Conservation (phyloP, 176 grass and related monocot species). For the Eleusine indica region DNA sequence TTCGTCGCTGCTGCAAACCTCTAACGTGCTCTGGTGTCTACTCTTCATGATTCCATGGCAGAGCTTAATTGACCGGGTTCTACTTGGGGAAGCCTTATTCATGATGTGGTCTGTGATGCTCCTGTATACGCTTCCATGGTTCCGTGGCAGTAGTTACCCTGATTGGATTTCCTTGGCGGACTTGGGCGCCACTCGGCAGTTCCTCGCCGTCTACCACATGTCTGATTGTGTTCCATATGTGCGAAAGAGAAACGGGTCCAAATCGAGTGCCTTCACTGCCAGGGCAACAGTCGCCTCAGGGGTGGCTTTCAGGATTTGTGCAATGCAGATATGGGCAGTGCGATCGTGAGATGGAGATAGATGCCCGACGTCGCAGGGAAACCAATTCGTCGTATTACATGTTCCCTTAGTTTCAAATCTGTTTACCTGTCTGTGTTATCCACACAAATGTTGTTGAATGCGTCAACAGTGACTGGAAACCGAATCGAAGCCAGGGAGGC, state of each 20-base stretch:
- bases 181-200: slow-evolving; percentile 1
- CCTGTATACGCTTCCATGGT: slow-evolving; percentile 20
- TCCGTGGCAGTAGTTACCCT: slow-evolving; percentile 12
- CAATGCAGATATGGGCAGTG: neutral
- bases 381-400: slow-evolving; percentile 21
- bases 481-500: neutral
- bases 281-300: neutral
- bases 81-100: neutral
- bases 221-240: neutral
- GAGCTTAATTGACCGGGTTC: neutral
- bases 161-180: neutral
- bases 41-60: neutral
- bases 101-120: neutral
- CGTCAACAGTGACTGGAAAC: slow-evolving; percentile 22
- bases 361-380: slow-evolving; percentile 48
- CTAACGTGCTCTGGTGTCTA: neutral
- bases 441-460: neutral
- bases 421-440: too few relatives aligned
- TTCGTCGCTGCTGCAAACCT: neutral
- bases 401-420: too few relatives aligned
- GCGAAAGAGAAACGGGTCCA: neutral
- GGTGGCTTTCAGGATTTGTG: slow-evolving; percentile 14
- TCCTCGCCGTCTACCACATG: neutral
- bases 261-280: neutral
- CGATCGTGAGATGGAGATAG: slow-evolving; percentile 12